A percentile compares a stretch with the other conserved stretches of the same genome.
Conservation (phyloP, 768 basidiomycete genomes). For the Trametopsis cervina region DNA sequence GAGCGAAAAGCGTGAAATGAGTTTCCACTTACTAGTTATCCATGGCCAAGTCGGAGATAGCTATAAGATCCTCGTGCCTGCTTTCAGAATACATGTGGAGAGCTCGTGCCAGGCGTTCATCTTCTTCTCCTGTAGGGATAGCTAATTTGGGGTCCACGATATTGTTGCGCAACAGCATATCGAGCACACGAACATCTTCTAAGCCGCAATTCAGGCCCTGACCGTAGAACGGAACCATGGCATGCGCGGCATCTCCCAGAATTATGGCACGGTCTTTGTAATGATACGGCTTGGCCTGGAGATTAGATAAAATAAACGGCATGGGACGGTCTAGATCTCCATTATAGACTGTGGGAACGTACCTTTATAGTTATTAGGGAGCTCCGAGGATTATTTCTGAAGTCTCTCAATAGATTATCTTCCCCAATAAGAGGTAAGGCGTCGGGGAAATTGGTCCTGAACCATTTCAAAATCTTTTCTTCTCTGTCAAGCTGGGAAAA, state of each 20-base stretch:
- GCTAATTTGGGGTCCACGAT: slow-evolving; percentile 45
- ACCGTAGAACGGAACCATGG: slow-evolving; percentile 98
- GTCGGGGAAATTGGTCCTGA: slow-evolving; percentile 79
- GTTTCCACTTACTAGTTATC: slow-evolving; percentile 91
- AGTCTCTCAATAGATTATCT: slow-evolving; percentile 67
- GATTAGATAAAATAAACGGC: slow-evolving; percentile 19
- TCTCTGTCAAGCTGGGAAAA: slow-evolving; percentile 60
- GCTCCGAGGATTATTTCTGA: slow-evolving; percentile 79
- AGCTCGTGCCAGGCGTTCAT: slow-evolving; percentile 55
- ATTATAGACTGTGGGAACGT: slow-evolving; percentile 16
- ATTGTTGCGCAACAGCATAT: slow-evolving; percentile 64
- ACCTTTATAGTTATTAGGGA: slow-evolving; percentile 93
- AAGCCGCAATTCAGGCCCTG: slow-evolving; percentile 98
- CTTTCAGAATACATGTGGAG: slow-evolving; percentile 74
- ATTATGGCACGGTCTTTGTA: slow-evolving; percentile 84
- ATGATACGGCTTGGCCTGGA: slow-evolving; percentile 81
- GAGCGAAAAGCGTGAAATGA: slow-evolving; percentile 3
- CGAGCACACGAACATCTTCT: slow-evolving; percentile 91
- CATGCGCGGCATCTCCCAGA: slow-evolving; percentile 92
- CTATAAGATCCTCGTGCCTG: slow-evolving; percentile 82
- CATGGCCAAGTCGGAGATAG: slow-evolving; percentile 91
- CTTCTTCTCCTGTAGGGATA: slow-evolving; percentile 33
- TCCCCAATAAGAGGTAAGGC: slow-evolving; percentile 84
- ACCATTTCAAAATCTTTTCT: slow-evolving; percentile 63
- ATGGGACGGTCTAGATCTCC: neutral